Conservation (phyloP, 768 basidiomycete species). For the Fomitopsis pulvina region DNA sequence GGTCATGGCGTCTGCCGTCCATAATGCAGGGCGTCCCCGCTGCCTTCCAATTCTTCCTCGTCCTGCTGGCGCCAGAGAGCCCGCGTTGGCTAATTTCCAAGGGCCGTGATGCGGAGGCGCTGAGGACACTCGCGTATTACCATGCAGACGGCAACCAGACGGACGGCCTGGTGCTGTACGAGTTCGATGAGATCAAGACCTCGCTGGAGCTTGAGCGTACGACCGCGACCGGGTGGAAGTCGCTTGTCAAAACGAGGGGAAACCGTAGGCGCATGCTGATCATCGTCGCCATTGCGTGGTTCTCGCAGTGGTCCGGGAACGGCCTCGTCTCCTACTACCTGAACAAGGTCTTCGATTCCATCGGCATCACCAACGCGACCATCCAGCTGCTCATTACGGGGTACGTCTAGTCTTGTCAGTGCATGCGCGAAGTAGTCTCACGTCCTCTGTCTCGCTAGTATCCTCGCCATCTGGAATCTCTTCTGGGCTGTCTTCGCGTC, state of each 20-base stretch:
- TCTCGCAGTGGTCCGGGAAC: constrained; percentile 84
- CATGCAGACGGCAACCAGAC: constrained; percentile 73
- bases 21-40: constrained; percentile 66
- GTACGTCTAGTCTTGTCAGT: constrained; percentile 4
- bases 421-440: neutral
- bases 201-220: constrained; percentile 63
- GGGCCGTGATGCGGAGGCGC: constrained; percentile 63
- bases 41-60: constrained; percentile 53
- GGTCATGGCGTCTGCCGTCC: constrained; percentile 83
- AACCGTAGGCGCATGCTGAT: constrained; percentile 74
- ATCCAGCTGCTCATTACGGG: constrained; percentile 80
- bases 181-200: constrained; percentile 77
- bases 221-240: constrained; percentile 58
- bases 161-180: constrained; percentile 65
- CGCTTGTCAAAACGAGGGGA: constrained; percentile 58
- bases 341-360: constrained; percentile 59
- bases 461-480: constrained; percentile 81
- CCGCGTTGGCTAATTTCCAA: constrained; percentile 80
- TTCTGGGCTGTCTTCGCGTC: constrained; percentile 52
- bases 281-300: constrained; percentile 73
- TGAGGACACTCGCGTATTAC: constrained; percentile 70
- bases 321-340: constrained; percentile 84
- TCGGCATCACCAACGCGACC: constrained; percentile 55
- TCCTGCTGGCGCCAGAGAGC: constrained; percentile 74
- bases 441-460: constrained; percentile 18